Percentiles rank a stretch among this genome's conserved stretches.
These are phyloP conservation scores for Neodidymelliopsis sp. DNA, from an alignment of 2,329 filamentous ascomycete species.

Conservation along the genomic window DNA sequence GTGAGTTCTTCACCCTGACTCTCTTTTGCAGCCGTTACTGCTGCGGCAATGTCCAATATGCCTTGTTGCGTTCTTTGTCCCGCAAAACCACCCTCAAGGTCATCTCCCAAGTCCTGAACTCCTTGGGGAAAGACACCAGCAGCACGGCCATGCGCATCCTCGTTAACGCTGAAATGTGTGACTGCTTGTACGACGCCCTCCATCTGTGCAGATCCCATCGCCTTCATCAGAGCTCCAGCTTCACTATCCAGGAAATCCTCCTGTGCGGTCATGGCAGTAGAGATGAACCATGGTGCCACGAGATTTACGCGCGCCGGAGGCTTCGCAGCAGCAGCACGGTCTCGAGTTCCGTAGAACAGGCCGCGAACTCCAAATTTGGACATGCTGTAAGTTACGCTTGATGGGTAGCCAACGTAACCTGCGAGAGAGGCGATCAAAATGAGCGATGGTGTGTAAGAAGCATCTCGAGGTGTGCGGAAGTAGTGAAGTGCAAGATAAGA, in stretches of 20 bases:
- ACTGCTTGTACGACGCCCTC: constrained; percentile 32
- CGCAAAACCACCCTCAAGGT: constrained; percentile 26
- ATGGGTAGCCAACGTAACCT: constrained; percentile 34
- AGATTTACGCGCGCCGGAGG: constrained; percentile 33
- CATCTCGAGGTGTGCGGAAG: constrained; percentile 29
- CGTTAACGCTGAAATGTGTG: constrained; percentile 23
- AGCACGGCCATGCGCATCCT: constrained; percentile 24
- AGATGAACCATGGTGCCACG: constrained; percentile 39
- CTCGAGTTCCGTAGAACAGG: constrained; percentile 32
- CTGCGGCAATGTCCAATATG: constrained; percentile 6
- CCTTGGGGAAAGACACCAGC: constrained; percentile 29
- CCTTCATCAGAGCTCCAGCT: constrained; percentile 17
- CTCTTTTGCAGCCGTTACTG: not conserved
- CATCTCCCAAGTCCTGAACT: constrained; percentile 29
- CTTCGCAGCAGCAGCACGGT: constrained; percentile 20
- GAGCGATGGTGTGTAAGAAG: constrained; percentile 27
- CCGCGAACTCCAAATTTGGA: constrained; percentile 41
- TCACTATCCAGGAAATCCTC: constrained; percentile 20
- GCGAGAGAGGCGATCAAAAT: constrained; percentile 34
- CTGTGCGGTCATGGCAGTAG: constrained; percentile 29
- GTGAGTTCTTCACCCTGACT: constrained; percentile 1
- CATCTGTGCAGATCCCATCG: constrained; percentile 29
- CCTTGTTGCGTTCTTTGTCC: constrained; percentile 5
- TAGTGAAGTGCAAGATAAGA: constrained; percentile 38
- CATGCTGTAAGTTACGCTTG: constrained; percentile 33